Base-by-base conservation (phyloP, 371 early-diverging fungal species). In the Mucor racemosus region DNA sequence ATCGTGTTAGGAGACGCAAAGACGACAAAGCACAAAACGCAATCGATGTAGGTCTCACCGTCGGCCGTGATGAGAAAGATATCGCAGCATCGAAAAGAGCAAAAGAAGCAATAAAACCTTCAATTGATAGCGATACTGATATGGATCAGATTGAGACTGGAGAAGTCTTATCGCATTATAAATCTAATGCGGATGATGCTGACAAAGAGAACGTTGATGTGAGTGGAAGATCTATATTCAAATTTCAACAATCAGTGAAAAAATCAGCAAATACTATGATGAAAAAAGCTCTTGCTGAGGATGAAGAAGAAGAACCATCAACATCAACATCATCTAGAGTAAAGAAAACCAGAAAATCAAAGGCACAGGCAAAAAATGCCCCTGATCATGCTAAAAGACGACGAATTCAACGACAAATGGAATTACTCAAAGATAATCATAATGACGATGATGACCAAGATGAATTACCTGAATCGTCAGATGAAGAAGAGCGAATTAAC, bases 171-270 rank as follows among this genome's bases (percentile, higher is more conserved):
- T 38, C 65, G 36, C 42, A 66, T 7, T 65, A 61, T 35, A 64
- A 65, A 35, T 11, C 44, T 8, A 59, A 10, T 11, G n/a, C 26
- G 44, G 60, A 65, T 5, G 62, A 53, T 26, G 64, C 63, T 9
- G 81, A 81, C 31, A 68, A 78, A 38, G 76, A 78, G 17, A 73
- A 75, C 39, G 65, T 64, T 31, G 80, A 75, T 60, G 58, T 68
- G n/a, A 70, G 65, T 26, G 82, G 82, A 17, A 65, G 72, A 40
- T 58, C 68, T 2, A 74, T 82, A 31, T 82, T 75, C 64, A 71
- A 69, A n/a, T 80, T 82, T 44, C 65, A 65, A 11, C 58, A 61
- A 9, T 35, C 38, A 14, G 48, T 68, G 9, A 78, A 69, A 19
- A 79, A 75, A 39, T 64, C 71, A 11, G 53, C 63, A 15, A 68